Evolutionary conservation across 495 filamentous ascomycete genomes (phyloP), one percentile per base, ranked within the genome.

Genomic region (Penicillium chermesinum): DNA sequence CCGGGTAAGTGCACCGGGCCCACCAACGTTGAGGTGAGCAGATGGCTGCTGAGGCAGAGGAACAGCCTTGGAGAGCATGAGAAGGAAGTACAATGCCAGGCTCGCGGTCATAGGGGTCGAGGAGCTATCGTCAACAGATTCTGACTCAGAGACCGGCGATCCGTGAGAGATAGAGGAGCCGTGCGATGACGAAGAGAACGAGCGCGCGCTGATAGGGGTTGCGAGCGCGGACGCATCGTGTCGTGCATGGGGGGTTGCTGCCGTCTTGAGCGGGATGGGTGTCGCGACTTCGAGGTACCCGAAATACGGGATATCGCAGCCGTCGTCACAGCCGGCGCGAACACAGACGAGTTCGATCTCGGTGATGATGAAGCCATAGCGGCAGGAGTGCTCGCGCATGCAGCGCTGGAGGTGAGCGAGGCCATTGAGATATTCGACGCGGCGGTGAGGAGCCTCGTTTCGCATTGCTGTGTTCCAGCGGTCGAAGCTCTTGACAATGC

Each of bases 381-480:
- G 84, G 53, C 87, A 91, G 48, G 85, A 84, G 65, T 95, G 87
- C 67, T 93, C 88, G 64, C 90, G 87, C 90, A 96, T 95, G 62
- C 82, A 80, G 37, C 83, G 80, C 63, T 96, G 90, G 20, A 96
- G 71, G 49, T 94, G 87, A 0, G 88, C 79, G 9, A 96, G 79
- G 5, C 87, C 86, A 25, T 86, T 80, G 7, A 95, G 82, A 67
- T 94, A 96, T 64, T 90, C 80, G 45, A 94, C 86, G 20, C 88
- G 81, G 50, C 86, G 82, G 63, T 85, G 75, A 38, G 88, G 85
- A 32, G 80, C 78, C 60, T 91, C 88, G 50, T 82, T 83, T 59
- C 89, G 87, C 88, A 95, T 91, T 47, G 86, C 87, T 2, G 87
- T 89, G 73, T 96, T 95, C 88, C 91, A 96, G 35, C 86, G 81